phyloP scores from a whole-genome alignment of 225 moss, liverwort and hornwort species.

The Antitrichia curtipendula region DNA sequence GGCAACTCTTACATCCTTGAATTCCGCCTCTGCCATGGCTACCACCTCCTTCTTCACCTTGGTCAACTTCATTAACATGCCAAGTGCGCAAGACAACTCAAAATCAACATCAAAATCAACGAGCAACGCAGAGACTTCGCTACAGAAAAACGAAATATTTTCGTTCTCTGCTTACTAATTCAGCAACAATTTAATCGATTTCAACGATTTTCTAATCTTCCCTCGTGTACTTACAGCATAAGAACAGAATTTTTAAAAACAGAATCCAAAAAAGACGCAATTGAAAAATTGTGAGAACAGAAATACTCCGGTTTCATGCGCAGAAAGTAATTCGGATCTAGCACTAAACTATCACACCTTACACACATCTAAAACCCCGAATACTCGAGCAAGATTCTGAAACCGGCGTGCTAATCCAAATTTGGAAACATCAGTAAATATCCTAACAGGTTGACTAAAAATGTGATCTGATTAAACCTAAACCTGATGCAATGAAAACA shows the following conservation, averaged over 20 bases:
- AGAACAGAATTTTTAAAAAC: background rate
- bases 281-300: background rate
- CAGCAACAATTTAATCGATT: background rate
- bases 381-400: background rate
- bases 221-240: background rate
- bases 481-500: background rate
- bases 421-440: background rate
- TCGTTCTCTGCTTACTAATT: background rate
- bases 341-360: background rate
- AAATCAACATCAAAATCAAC: background rate
- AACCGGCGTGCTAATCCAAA: background rate
- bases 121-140: background rate
- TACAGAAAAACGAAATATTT: background rate
- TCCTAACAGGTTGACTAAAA: background rate
- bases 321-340: background rate
- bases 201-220: background rate
- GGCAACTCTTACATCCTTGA: conserved; percentile 40
- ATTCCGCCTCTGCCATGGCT: conserved; percentile 15
- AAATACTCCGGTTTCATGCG: background rate
- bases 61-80: conserved; percentile 27
- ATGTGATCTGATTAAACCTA: background rate
- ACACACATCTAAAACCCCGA: background rate
- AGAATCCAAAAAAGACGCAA: background rate
- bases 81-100: background rate
- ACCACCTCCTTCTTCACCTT: conserved; percentile 42